Evolutionary conservation across 768 basidiomycete genomes (phyloP), one percentile per base, ranked within the genome.

Genomic region (Tephrocybe rancida): DNA sequence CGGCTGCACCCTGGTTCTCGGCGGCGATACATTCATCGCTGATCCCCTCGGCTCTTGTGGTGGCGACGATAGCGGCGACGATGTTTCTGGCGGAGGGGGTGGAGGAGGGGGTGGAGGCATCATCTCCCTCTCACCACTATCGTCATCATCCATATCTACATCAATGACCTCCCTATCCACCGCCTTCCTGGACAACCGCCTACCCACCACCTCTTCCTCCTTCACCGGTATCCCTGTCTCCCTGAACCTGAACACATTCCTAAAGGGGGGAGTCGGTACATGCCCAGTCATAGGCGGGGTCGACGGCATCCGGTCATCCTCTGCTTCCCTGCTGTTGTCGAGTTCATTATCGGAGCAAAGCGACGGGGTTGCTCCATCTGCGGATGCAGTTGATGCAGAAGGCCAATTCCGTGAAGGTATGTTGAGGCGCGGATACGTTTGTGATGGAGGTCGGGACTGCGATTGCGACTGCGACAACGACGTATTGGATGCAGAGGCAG

Each of bases 291-390:
- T 63, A 52, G 70, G 80, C 38, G 86, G 85, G 1, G 85, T 85
- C 5, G 80, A 79, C 1, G 78, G 79, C 3, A 74, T 75, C 5
- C 69, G 67, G 43, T 84, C 83, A 34, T 83, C 79, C 4, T 74
- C 73, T 46, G 80, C 80, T 27, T 81, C 75, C 14, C 79, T 79
- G 34, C 85, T 74, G 44, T 70, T 70, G 29, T 86, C 75, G 27
- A 58, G 49, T 18, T 75, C 87, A 52, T 87, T 86, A 63, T 91
- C 89, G 3, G 89, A 90, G 61, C 82, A 87, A 14, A 91, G 72
- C 0, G 88, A 90, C 0, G 89, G 89, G 0, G 89, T 91, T 6
- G 80, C 75, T 53, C 60, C 75, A 50, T 74, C 68, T 5, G 69
- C 59, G 51, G 65, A 54, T 26, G 69, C 64, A 6, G 62, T 54